Evolutionary conservation across 768 basidiomycete genomes (phyloP), one percentile per base, ranked within the genome.

Genomic region (Mycena venus): DNA sequence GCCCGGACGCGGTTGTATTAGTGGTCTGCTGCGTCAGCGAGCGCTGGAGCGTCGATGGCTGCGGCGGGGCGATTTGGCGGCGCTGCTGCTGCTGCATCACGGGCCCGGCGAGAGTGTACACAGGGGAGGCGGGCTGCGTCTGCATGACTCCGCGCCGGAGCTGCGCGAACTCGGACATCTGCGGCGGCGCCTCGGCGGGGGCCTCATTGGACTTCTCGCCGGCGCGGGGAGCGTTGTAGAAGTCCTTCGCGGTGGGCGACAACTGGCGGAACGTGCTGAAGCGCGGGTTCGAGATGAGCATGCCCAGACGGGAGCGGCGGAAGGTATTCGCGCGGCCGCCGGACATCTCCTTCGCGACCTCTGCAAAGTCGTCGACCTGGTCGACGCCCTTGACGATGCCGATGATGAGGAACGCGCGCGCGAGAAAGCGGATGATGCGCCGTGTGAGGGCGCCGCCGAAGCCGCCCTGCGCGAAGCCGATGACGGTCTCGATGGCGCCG

Each of bases 371-470:
- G 77, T 92, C 91, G 0, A 87, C 76, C 0, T 82, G 79, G 75
- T 93, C 92, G 27, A 91, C 78, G 10, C 92, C 94, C 84, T 92
- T 92, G 32, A 91, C 82, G 25, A 92, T 75, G 21, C 94, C 95
- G 67, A 92, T 87, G 70, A 90, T 87, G 23, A 95, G 79, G 75
- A 83, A 87, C 0, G 85, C 88, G 56, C 93, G 86, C 3, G 87
- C 86, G 14, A 91, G 44, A 63, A 92, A 81, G 53, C 92, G 86
- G 40, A 96, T 72, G 25, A 91, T 83, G 19, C 94, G 89, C 42
- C 95, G 86, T 11, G 88, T 85, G 17, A 95, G 75, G 0, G 86
- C 82, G 12, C 88, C 76, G 1, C 86, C 88, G 77, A 94, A 94
- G 10, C 85, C 84, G 31, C 85, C 86, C 17, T 84, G 82, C 3